Base-by-base conservation (phyloP, 306 rosid genomes). In the Gleditsia sinensis region DNA sequence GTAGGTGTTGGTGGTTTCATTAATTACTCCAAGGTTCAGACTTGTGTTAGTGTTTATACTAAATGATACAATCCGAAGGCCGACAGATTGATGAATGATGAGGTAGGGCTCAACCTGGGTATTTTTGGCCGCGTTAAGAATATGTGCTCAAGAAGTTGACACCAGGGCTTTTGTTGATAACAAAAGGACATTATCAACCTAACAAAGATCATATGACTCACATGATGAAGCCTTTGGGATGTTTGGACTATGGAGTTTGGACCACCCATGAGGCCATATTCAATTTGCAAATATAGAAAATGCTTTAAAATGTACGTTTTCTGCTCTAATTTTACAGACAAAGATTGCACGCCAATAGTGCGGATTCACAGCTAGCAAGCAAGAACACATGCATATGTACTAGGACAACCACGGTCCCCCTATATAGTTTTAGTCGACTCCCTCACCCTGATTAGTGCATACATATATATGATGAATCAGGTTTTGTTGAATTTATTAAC, bases 331-430 rank as follows among this genome's bases (percentile, higher is more conserved):
- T 55, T 49, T 43, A 12, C 9, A 16, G 75, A 59, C 54, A 56
- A 80, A 80, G 53, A 68, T 68, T 74, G 65, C 75, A 74, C 58
- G 28, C 63, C 74, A 54, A 11, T 39, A 32, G 67, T 67, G 72
- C 51, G 55, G 21, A 48, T 37, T 71, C 39, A 71, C 51, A 43
- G n/a, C 71, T 76, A 62, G 80, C 69, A 13, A 60, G 66, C 56
- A 81, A 40, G 34, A 54, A 70, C 71, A 71, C 65, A 71, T 45
- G 80, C 70, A 55, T 59, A 34, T 71, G 71, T 50, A 19, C n/a
- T n/a, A n/a, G n/a, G n/a, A n/a, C n/a, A n/a, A n/a, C 46, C 71
- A 39, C 25, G 43, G 75, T 64, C 72, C 78, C 78, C 66, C 43
- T 53, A 74, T 23, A 7, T 49, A 63, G 77, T 43, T 42, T 4